Evolutionary conservation across 2,329 filamentous ascomycete genomes (phyloP).

Genomic region (Beauveria medogensis): DNA sequence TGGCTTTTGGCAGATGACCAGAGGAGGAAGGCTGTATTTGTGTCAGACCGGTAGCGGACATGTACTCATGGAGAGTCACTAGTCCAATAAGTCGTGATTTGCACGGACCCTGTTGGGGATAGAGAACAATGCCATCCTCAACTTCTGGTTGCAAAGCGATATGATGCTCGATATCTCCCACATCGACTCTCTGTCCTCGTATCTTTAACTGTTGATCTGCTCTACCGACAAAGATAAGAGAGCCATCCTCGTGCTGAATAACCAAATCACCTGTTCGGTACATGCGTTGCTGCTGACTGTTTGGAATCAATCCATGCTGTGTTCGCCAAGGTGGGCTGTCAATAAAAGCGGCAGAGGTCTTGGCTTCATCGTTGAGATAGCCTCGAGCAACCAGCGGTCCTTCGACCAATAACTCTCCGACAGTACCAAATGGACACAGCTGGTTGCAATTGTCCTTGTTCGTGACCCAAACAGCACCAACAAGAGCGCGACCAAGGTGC

Average conservation of each 20-base stretch:
- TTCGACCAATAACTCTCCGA: constrained; percentile 30
- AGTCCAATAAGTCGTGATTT: background rate
- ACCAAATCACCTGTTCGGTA: constrained; percentile 9
- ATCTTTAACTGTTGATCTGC: background rate
- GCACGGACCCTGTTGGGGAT: background rate
- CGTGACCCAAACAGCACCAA: constrained; percentile 18
- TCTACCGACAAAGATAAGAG: background rate
- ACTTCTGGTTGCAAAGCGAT: background rate
- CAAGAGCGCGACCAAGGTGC: background rate
- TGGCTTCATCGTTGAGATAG: constrained; percentile 33
- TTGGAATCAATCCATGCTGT: background rate
- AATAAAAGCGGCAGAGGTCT: constrained; percentile 25
- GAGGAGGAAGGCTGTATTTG: background rate
- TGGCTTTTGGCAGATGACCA: background rate
- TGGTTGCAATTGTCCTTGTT: constrained; percentile 15
- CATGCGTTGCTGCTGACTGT: constrained; percentile 5
- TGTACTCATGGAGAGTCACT: background rate
- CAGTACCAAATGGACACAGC: constrained; percentile 17
- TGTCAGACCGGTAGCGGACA: background rate
- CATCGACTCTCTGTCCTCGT: background rate
- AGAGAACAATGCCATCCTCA: background rate
- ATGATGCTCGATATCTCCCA: background rate
- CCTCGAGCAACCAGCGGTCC: constrained; percentile 40
- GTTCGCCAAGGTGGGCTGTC: constrained; percentile 16
- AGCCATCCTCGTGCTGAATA: background rate